These are phyloP conservation scores for Coniochaeta ligniaria DNA, from an alignment of 2,329 filamentous ascomycete species.

Conservation along the genomic window DNA sequence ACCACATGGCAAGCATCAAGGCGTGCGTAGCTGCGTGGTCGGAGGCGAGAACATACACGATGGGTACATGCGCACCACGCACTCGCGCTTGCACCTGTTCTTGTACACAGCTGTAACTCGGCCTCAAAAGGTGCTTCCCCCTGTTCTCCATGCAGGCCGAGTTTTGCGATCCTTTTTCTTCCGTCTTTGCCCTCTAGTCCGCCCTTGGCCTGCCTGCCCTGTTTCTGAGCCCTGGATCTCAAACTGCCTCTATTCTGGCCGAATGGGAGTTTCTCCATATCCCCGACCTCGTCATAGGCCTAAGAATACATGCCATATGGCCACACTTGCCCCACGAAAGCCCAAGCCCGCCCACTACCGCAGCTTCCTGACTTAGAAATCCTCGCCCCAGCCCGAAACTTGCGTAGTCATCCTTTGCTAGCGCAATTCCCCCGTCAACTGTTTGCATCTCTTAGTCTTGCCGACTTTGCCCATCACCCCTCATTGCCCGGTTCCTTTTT, in stretches of 20 bases:
- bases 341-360: background rate
- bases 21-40: constrained; percentile 9
- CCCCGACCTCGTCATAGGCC: constrained; percentile 1
- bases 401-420: constrained; percentile 19
- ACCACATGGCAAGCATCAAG: constrained; percentile 24
- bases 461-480: constrained; percentile 10
- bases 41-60: constrained; percentile 9
- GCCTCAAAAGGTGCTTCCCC: constrained; percentile 7
- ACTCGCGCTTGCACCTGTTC: background rate
- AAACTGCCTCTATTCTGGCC: constrained; percentile 2
- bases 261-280: constrained; percentile 4
- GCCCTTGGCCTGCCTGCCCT: constrained; percentile 2
- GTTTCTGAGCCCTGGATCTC: constrained; percentile 5
- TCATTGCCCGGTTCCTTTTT: constrained; percentile 8
- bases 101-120: constrained; percentile 7
- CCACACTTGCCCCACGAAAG: background rate
- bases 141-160: background rate
- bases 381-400: constrained; percentile 13
- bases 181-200: constrained; percentile 7
- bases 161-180: constrained; percentile 6
- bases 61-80: background rate
- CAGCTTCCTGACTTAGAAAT: constrained; percentile 1
- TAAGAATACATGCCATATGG: background rate
- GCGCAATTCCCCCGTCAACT: constrained; percentile 11
- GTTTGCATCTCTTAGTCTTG: constrained; percentile 10